These are phyloP conservation scores for Cladophialophora chaetospira DNA, from an alignment of 2,329 filamentous ascomycete species.

Conservation along the genomic window DNA sequence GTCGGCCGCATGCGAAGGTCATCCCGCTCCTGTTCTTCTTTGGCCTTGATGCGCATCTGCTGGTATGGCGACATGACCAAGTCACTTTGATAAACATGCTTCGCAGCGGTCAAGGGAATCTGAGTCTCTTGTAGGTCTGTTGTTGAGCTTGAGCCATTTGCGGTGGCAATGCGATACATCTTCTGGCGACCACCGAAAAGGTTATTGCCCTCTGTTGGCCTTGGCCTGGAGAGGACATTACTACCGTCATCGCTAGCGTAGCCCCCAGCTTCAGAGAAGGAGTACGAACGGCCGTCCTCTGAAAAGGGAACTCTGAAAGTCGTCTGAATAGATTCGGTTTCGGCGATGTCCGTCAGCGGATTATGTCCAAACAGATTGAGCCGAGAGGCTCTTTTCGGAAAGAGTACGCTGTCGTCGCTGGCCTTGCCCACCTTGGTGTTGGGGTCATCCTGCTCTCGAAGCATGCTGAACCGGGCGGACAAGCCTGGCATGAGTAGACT, in stretches of 20 bases:
- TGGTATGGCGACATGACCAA: constrained; percentile 82
- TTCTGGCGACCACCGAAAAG: constrained; percentile 95
- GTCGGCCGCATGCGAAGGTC: constrained; percentile 44
- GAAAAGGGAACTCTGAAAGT: constrained; percentile 62
- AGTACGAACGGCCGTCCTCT: constrained; percentile 61
- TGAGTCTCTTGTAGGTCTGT: constrained; percentile 18
- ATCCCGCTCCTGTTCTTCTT: constrained; percentile 48
- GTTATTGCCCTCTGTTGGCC: constrained; percentile 85
- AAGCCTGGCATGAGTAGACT: constrained; percentile 94
- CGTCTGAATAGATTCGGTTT: constrained; percentile 78
- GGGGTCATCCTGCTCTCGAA: constrained; percentile 91
- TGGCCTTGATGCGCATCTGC: constrained; percentile 62
- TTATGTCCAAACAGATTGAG: constrained; percentile 70
- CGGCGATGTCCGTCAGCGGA: constrained; percentile 79
- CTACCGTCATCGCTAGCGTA: constrained; percentile 66
- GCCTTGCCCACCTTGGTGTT: constrained; percentile 87
- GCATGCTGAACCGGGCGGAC: constrained; percentile 94
- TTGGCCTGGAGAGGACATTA: constrained; percentile 80
- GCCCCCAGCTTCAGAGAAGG: constrained; percentile 63
- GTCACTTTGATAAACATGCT: constrained; percentile 82
- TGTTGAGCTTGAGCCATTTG: constrained; percentile 32
- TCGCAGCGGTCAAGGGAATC: constrained; percentile 49
- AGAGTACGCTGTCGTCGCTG: constrained; percentile 89
- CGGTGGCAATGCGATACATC: constrained; percentile 78
- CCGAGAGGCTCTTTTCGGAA: constrained; percentile 77